These are phyloP conservation scores for Exidia glandulosa DNA, from an alignment of 768 basidiomycete species.

Conservation along the genomic window DNA sequence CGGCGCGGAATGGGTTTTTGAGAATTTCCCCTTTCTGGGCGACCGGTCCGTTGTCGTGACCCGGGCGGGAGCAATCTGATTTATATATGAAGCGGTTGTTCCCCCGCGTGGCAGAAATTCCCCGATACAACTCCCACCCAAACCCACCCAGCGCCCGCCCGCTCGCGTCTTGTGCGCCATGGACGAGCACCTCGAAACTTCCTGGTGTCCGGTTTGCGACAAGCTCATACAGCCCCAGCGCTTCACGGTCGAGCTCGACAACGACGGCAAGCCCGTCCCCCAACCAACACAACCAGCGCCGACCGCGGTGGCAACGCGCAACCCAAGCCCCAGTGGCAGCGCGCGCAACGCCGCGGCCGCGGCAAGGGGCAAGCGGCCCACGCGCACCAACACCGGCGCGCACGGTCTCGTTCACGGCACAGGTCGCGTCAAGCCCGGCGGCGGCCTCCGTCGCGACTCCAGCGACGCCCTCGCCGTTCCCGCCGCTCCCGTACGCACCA, in stretches of 20 bases:
- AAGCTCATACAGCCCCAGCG: conserved; percentile 75
- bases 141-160: not conserved
- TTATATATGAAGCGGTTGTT: not conserved
- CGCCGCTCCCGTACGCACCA: conserved; percentile 1
- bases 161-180: conserved; percentile 13
- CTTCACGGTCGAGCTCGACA: conserved; percentile 27
- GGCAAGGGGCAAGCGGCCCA: conserved; percentile 27
- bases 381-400: conserved; percentile 9
- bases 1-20: too few species aligned
- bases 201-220: conserved; percentile 76
- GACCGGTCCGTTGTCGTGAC: not conserved
- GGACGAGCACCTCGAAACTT: conserved; percentile 44
- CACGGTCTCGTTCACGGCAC: conserved; percentile 54
- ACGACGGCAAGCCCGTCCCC: conserved; percentile 2
- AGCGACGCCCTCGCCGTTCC: conserved; percentile 19
- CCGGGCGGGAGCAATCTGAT: not conserved
- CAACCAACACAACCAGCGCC: conserved; percentile 19
- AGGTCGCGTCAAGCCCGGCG: conserved; percentile 48
- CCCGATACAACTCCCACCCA: not conserved
- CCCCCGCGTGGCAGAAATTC: not conserved
- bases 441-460: conserved; percentile 19
- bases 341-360: conserved; percentile 21
- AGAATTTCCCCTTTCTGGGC: too few species aligned
- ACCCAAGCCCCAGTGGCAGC: conserved; percentile 11
- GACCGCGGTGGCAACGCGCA: conserved; percentile 5